Conservation (phyloP, 495 filamentous ascomycete genomes). For the Aspergillus sclerotioniger region DNA sequence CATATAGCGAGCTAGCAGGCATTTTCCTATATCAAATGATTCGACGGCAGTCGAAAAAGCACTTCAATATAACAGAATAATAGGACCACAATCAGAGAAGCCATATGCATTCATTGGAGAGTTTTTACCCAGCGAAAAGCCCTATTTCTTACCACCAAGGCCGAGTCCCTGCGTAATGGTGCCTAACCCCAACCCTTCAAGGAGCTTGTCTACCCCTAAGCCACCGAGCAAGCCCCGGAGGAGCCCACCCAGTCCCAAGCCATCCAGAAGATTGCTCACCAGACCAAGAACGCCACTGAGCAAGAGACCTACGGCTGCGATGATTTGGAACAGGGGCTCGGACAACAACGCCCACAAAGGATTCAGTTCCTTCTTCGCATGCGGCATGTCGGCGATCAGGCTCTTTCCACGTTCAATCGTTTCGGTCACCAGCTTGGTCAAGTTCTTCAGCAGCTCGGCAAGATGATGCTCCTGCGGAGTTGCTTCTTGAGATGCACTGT, state of each 20-base stretch:
- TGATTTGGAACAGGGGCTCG: slow-evolving; percentile 82
- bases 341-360: slow-evolving; percentile 76
- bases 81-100: too few relatives aligned
- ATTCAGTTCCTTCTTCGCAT: slow-evolving; percentile 82
- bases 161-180: slow-evolving; percentile 47
- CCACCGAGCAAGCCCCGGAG: slow-evolving; percentile 72
- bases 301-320: slow-evolving; percentile 78
- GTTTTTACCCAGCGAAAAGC: too few relatives aligned
- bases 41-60: too few relatives aligned
- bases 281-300: slow-evolving; percentile 73
- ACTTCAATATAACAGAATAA: too few relatives aligned
- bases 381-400: slow-evolving; percentile 78
- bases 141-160: slow-evolving; percentile 23
- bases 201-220: slow-evolving; percentile 69
- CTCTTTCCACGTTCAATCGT: slow-evolving; percentile 78
- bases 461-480: slow-evolving; percentile 75
- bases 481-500: slow-evolving; percentile 66
- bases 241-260: slow-evolving; percentile 71
- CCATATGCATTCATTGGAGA: too few relatives aligned
- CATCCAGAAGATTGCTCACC: slow-evolving; percentile 68
- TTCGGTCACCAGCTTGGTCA: slow-evolving; percentile 54
- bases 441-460: slow-evolving; percentile 71
- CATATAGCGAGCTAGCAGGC: too few relatives aligned
- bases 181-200: slow-evolving; percentile 68
- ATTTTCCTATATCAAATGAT: too few relatives aligned